Percentiles rank a stretch among this genome's conserved stretches.
Conservation (phyloP, 371 early-diverging fungal species). For the Mucor racemosus region DNA sequence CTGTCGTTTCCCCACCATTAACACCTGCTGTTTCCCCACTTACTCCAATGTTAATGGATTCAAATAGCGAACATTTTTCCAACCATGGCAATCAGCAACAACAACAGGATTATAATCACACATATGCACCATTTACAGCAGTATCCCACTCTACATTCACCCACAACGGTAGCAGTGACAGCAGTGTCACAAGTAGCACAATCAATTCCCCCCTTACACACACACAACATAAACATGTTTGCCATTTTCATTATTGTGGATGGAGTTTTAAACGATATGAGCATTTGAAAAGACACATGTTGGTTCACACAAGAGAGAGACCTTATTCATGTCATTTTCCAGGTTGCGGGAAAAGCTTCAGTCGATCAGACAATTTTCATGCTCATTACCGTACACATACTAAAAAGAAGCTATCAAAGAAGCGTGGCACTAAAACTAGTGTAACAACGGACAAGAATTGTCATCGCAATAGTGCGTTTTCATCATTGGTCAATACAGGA, state of each 20-base stretch:
- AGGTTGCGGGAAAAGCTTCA: slow-evolving; percentile 72
- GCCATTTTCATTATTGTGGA: slow-evolving; percentile 57
- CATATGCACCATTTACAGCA: not conserved
- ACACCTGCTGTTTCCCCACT: slow-evolving; percentile 32
- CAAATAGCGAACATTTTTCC: slow-evolving; percentile 4
- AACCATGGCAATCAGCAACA: not conserved
- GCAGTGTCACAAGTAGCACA: slow-evolving; percentile 5
- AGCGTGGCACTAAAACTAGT: not conserved
- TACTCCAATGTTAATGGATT: slow-evolving; percentile 23
- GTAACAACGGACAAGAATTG: not conserved
- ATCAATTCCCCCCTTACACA: slow-evolving; percentile 1
- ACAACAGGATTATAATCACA: not conserved
- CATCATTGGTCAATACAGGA: not conserved
- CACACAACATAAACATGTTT: slow-evolving; percentile 53
- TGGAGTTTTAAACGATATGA: slow-evolving; percentile 81
- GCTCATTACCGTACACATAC: slow-evolving; percentile 62
- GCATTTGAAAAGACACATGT: slow-evolving; percentile 81
- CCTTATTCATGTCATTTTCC: slow-evolving; percentile 68
- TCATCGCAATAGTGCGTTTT: slow-evolving; percentile 6
- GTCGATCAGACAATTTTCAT: slow-evolving; percentile 76
- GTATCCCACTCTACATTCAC: not conserved
- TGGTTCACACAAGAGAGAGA: slow-evolving; percentile 68
- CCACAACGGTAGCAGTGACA: slow-evolving; percentile 1
- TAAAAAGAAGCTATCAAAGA: slow-evolving; percentile 30
- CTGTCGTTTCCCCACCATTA: slow-evolving; percentile 32